Evolutionary conservation across 2,329 filamentous ascomycete genomes (phyloP).

Genomic region (Diaporthe sp.): DNA sequence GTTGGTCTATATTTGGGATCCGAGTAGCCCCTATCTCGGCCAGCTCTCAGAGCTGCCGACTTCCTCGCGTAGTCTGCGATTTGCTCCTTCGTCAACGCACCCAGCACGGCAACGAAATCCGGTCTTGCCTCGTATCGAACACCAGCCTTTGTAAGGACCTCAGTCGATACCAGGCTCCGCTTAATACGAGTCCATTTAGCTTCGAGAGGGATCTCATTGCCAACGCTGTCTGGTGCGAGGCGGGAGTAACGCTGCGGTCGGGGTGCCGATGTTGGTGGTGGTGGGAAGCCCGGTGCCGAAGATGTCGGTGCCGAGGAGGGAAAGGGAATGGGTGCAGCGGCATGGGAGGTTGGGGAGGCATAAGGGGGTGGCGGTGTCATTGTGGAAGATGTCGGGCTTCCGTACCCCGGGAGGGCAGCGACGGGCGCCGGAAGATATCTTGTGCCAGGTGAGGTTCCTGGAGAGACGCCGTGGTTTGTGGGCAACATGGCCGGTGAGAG

Average conservation of each 20-base stretch:
- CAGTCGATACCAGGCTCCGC: conserved; percentile 65
- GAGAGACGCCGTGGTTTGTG: conserved; percentile 51
- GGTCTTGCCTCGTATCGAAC: conserved; percentile 70
- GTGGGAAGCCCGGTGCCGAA: conserved; percentile 34
- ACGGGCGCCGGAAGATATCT: conserved; percentile 48
- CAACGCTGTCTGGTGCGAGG: conserved; percentile 67
- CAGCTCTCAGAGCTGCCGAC: conserved; percentile 58
- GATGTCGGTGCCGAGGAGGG: conserved; percentile 41
- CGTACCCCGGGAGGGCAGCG: conserved; percentile 37
- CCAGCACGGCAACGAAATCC: conserved; percentile 69
- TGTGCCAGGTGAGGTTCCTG: conserved; percentile 45
- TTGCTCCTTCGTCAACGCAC: conserved; percentile 61
- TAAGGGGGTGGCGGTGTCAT: conserved; percentile 47
- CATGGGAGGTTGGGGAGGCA: conserved; percentile 38
- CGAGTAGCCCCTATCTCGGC: conserved; percentile 44
- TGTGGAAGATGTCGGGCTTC: conserved; percentile 37
- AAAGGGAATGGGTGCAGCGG: conserved; percentile 39
- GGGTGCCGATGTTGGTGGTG: conserved; percentile 36
- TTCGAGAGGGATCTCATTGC: conserved; percentile 65
- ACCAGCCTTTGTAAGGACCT: conserved; percentile 64
- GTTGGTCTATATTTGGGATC: background rate
- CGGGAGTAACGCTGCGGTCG: conserved; percentile 44
- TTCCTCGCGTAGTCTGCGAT: conserved; percentile 62
- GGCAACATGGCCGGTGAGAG: conserved; percentile 46
- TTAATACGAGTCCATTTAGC: conserved; percentile 70